Conservation (phyloP, 139 green algal genomes). For the Nannochloris sp. region DNA sequence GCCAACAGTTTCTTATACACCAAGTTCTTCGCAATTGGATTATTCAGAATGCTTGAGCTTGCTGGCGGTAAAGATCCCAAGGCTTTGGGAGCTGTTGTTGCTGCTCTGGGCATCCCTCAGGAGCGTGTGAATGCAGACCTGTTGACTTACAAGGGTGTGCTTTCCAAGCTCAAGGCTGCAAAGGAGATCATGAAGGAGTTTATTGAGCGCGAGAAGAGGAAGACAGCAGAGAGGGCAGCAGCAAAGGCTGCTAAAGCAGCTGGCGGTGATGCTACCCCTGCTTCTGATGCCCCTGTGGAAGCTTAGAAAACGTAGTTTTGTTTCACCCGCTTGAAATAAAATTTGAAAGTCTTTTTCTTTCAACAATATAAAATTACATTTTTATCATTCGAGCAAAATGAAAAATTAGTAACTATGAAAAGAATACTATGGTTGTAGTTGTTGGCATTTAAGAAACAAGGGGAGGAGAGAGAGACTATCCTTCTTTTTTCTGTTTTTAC, state of each 20-base stretch:
- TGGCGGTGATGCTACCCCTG: not conserved
- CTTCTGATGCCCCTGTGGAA: not conserved
- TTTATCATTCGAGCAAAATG: too few relatives aligned
- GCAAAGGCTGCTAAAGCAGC: slow-evolving; percentile 20
- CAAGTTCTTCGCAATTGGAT: slow-evolving; percentile 87
- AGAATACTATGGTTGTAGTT: too few relatives aligned
- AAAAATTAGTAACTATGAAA: too few relatives aligned
- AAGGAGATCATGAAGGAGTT: slow-evolving; percentile 87
- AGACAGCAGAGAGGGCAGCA: slow-evolving; percentile 62
- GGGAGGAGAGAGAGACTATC: too few relatives aligned
- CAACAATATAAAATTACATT: too few relatives aligned
- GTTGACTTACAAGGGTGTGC: slow-evolving; percentile 80
- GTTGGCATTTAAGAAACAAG: too few relatives aligned
- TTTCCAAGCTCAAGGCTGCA: slow-evolving; percentile 78
- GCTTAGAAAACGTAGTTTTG: not conserved
- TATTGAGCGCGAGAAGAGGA: slow-evolving; percentile 72
- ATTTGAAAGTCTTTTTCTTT: too few relatives aligned
- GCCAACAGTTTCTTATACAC: slow-evolving; percentile 71
- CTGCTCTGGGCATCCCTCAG: slow-evolving; percentile 55
- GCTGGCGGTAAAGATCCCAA: slow-evolving; percentile 83
- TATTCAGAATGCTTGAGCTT: slow-evolving; percentile 86
- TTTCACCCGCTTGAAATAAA: too few relatives aligned
- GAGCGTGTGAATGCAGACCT: slow-evolving; percentile 81
- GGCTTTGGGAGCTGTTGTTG: slow-evolving; percentile 66
- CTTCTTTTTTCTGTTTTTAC: too few relatives aligned